phyloP scores from a whole-genome alignment of 2,329 filamentous ascomycete species.

The Chrysoporthe cubensis region DNA sequence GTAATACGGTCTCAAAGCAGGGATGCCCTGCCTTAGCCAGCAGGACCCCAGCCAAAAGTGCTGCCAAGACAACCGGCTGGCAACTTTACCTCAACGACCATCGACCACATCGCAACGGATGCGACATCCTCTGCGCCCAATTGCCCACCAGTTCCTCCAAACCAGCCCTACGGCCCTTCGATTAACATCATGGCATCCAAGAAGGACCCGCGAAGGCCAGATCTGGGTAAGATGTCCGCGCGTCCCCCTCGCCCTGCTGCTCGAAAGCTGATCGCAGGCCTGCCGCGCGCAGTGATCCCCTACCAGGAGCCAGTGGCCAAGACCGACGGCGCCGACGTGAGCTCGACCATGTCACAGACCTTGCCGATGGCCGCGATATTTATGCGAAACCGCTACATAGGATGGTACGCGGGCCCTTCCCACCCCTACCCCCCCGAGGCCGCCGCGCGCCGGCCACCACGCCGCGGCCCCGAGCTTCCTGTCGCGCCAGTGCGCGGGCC shows the following conservation, averaged over 20 bases:
- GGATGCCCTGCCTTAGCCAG: not conserved
- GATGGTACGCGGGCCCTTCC: constrained; percentile 53
- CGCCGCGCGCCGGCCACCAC: too few relatives aligned
- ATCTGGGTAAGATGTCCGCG: constrained; percentile 44
- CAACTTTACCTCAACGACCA: constrained; percentile 14
- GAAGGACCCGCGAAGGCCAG: constrained; percentile 48
- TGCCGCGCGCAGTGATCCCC: constrained; percentile 74
- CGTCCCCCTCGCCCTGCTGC: not conserved
- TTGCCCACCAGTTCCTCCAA: too few relatives aligned
- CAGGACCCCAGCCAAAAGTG: not conserved
- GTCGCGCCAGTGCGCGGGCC: not conserved
- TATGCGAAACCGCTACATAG: constrained; percentile 81
- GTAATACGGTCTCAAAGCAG: not conserved
- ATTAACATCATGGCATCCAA: constrained; percentile 42
- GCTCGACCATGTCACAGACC: constrained; percentile 73
- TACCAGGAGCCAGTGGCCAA: constrained; percentile 77
- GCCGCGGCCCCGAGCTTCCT: not conserved
- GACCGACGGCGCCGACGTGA: constrained; percentile 68
- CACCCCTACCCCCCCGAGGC: not conserved
- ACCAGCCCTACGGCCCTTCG: not conserved
- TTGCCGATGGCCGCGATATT: constrained; percentile 97
- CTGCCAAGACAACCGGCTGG: constrained; percentile 1
- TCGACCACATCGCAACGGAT: not conserved
- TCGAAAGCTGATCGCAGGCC: constrained; percentile 12
- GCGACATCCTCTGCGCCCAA: not conserved